Conservation (phyloP, 2,329 filamentous ascomycete genomes). For the Cladosporium sp. region DNA sequence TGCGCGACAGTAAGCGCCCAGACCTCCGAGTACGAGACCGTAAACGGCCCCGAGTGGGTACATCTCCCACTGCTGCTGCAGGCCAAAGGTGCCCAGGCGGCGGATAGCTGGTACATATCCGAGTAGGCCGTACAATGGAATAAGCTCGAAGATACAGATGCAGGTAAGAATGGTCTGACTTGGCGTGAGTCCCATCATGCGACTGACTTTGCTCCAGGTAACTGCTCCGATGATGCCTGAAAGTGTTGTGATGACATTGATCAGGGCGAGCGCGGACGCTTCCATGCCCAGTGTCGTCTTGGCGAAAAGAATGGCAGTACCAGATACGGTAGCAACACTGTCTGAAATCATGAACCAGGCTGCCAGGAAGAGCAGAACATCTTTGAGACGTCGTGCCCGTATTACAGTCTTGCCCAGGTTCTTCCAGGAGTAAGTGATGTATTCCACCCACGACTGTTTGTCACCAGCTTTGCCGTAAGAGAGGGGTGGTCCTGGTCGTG, state of each 20-base stretch:
- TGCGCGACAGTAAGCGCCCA: constrained; percentile 87
- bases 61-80: constrained; percentile 98
- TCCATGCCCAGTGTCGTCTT: constrained; percentile 91
- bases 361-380: constrained; percentile 73
- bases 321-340: constrained; percentile 88
- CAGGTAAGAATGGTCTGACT: constrained; percentile 90
- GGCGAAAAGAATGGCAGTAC: constrained; percentile 90
- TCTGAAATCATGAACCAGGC: constrained; percentile 96
- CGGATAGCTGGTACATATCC: constrained; percentile 81
- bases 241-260: constrained; percentile 86
- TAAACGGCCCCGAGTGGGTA: constrained; percentile 87
- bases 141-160: constrained; percentile 84
- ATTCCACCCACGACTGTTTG: constrained; percentile 56
- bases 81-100: constrained; percentile 68
- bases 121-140: constrained; percentile 84
- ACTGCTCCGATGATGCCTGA: constrained; percentile 85
- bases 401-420: constrained; percentile 76
- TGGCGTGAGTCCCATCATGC: constrained; percentile 64
- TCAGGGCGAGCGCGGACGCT: constrained; percentile 80
- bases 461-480: constrained; percentile 24
- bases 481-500: constrained; percentile 77
- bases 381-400: constrained; percentile 66
- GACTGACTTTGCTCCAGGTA: constrained; percentile 77
- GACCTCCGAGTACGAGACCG: constrained; percentile 87
- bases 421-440: constrained; percentile 80